Conservation (phyloP, 306 rosid species). For the Prunus padus region DNA sequence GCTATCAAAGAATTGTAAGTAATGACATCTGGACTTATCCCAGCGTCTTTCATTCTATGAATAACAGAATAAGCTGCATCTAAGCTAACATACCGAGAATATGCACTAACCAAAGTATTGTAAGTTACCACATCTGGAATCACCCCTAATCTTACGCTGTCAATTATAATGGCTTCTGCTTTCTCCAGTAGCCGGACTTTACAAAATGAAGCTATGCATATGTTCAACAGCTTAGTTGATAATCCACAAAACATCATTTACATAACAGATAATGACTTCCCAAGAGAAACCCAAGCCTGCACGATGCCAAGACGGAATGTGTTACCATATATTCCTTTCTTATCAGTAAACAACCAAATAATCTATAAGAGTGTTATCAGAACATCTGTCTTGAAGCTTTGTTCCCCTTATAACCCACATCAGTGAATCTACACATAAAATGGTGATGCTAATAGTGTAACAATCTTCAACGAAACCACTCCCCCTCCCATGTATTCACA, state of each 20-base stretch:
- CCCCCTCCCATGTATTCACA: too few species aligned
- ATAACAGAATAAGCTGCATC: constrained; percentile 56
- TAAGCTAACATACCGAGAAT: constrained; percentile 52
- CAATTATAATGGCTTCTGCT: constrained; percentile 59
- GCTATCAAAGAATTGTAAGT: constrained; percentile 71
- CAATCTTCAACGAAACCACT: too few species aligned
- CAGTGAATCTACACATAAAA: too few species aligned
- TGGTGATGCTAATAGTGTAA: too few species aligned
- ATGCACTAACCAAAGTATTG: constrained; percentile 69
- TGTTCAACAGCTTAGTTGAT: constrained; percentile 69
- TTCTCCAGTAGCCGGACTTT: constrained; percentile 41
- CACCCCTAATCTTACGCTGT: constrained; percentile 63
- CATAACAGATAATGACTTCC: constrained; percentile 29
- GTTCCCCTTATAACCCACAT: too few species aligned
- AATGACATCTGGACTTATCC: constrained; percentile 60
- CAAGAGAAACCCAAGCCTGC: neutral
- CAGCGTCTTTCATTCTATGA: constrained; percentile 68
- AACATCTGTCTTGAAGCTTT: neutral
- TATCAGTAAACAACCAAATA: neutral
- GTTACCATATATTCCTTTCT: neutral
- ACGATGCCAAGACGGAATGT: neutral
- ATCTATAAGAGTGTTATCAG: neutral
- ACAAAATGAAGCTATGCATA: constrained; percentile 57
- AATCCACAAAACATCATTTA: constrained; percentile 44
- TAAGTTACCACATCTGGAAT: constrained; percentile 63